Percentiles rank a stretch among this genome's conserved stretches.
Conservation (phyloP, 1,284 basidiomycete genomes). For the Anthracocystis walkeri region DNA sequence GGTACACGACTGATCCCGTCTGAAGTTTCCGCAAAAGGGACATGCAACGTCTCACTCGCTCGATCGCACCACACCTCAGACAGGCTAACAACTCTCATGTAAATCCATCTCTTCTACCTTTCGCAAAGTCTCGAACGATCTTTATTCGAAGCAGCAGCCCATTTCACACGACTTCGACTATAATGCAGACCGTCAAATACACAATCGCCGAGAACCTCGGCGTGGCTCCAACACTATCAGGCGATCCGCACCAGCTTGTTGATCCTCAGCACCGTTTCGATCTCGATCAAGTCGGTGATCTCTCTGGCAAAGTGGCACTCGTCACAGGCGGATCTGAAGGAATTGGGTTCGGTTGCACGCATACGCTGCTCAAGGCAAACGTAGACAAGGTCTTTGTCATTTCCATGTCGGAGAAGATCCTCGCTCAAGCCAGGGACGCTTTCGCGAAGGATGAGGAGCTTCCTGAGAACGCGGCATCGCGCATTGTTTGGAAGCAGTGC, state of each 20-base stretch:
- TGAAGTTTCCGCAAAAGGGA: background rate
- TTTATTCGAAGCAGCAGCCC: too few species aligned
- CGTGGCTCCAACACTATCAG: conserved; percentile 28
- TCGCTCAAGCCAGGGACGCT: conserved; percentile 24
- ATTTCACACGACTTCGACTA: background rate
- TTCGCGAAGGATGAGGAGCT: conserved; percentile 29
- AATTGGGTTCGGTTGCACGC: conserved; percentile 34
- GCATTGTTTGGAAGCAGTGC: conserved; percentile 32
- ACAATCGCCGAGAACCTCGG: conserved; percentile 34
- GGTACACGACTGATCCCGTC: background rate
- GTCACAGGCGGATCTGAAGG: conserved; percentile 38
- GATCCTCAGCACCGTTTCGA: conserved; percentile 23
- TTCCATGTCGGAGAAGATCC: conserved; percentile 33
- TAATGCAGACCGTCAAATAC: conserved; percentile 26
- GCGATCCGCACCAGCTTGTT: conserved; percentile 28
- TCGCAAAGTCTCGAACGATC: background rate
- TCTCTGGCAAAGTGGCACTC: conserved; percentile 24
- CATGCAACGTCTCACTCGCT: background rate
- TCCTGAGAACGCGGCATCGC: conserved; percentile 1
- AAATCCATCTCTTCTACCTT: background rate
- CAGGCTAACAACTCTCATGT: background rate
- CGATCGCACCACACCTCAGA: background rate
- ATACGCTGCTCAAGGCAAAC: conserved; percentile 34
- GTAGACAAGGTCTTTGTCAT: conserved; percentile 30
- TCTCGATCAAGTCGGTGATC: conserved; percentile 28